Evolutionary conservation across 345 rosid species (phyloP).

Genomic region (Brassica nigra): DNA sequence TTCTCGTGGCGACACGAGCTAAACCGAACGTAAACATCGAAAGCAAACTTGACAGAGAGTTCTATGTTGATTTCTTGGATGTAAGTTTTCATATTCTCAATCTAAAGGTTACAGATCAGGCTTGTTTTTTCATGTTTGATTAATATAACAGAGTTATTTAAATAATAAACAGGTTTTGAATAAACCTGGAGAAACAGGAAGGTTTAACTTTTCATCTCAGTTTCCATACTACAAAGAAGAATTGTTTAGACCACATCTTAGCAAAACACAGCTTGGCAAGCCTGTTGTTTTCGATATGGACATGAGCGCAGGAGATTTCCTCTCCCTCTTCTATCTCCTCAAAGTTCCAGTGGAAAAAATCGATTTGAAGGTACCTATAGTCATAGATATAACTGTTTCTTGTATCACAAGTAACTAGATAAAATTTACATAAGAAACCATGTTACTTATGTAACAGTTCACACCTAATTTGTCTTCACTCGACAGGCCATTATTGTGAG

Average conservation of each 20-base stretch:
- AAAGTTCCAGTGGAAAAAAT: slow-evolving; percentile 74
- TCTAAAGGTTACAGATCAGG: background rate
- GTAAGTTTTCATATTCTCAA: slow-evolving; percentile 49
- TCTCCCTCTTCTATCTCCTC: slow-evolving; percentile 78
- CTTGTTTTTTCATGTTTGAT: background rate
- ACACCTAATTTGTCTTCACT: background rate
- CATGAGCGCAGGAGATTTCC: slow-evolving; percentile 93
- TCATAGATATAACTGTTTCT: background rate
- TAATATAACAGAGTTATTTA: background rate
- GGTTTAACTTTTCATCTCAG: slow-evolving; percentile 68
- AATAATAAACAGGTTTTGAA: slow-evolving; percentile 61
- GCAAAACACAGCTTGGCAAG: slow-evolving; percentile 57
- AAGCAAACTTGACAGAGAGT: slow-evolving; percentile 63
- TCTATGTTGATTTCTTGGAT: slow-evolving; percentile 74
- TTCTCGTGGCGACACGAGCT: slow-evolving; percentile 78
- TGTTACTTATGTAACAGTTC: background rate
- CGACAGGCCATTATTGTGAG: slow-evolving; percentile 75
- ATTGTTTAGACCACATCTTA: slow-evolving; percentile 56
- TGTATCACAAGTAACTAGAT: background rate
- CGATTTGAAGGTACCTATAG: slow-evolving; percentile 60
- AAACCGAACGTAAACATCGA: slow-evolving; percentile 52
- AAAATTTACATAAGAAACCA: background rate
- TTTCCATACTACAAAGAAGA: slow-evolving; percentile 76
- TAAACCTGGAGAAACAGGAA: slow-evolving; percentile 59
- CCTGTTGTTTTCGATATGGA: slow-evolving; percentile 91